phyloP scores from a whole-genome alignment of 192 early-diverging fungal genomes.

The Geranomyces michiganensis region DNA sequence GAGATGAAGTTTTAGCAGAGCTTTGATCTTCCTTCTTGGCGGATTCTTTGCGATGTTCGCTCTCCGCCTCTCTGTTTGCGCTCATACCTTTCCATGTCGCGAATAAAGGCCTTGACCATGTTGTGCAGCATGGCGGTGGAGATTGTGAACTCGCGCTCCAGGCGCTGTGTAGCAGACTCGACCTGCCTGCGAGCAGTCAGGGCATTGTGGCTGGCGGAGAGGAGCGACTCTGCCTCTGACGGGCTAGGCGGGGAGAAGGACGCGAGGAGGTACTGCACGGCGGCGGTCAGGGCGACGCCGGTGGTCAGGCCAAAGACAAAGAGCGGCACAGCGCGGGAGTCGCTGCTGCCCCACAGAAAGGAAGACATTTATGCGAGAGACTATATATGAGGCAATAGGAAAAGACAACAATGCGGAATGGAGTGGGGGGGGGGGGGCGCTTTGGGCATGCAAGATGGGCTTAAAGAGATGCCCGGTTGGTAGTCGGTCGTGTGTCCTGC shows the following conservation, averaged over 20 bases:
- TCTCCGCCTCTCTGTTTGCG: not conserved
- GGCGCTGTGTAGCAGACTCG: conserved; percentile 18
- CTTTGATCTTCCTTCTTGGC: no score
- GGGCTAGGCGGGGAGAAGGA: not conserved
- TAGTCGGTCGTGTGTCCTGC: no score
- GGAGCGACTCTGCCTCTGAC: not conserved
- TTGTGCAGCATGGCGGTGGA: conserved; percentile 27
- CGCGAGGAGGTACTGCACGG: not conserved
- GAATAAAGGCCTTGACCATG: conserved; percentile 32
- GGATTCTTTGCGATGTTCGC: no score
- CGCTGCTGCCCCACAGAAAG: conserved; percentile 17
- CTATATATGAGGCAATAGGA: no score
- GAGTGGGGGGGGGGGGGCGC: no score
- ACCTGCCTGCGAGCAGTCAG: conserved; percentile 4
- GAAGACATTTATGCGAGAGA: conserved; percentile 8
- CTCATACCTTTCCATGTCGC: conserved; percentile 33
- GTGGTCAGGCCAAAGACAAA: conserved; percentile 38
- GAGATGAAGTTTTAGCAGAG: not conserved
- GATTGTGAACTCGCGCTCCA: conserved; percentile 29
- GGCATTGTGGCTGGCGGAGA: conserved; percentile 1
- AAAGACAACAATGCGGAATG: no score
- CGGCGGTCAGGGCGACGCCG: conserved; percentile 33
- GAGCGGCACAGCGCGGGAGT: conserved; percentile 20
- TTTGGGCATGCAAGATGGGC: no score
- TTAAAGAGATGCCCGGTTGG: no score